Evolutionary conservation across 495 filamentous ascomycete species (phyloP), one percentile per base, ranked within the genome.

Genomic region (Penicillium flavigenum): DNA sequence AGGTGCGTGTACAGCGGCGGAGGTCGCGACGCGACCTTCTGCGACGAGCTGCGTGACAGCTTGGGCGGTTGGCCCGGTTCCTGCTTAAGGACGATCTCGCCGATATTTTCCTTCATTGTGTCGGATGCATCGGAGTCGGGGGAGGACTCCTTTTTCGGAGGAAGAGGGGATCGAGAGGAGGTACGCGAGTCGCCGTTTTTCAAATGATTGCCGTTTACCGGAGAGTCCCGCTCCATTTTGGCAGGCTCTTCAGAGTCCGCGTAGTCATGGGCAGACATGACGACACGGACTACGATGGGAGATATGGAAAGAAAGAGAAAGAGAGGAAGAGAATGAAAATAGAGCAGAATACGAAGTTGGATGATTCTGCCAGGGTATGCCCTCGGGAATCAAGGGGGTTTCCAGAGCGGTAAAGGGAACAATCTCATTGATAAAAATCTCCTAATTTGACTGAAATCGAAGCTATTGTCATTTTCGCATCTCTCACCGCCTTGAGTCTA

Each of bases 51-150:
- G 48, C 90, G 87, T 43, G 86, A 79, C 43, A 91, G 76, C 71
- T 92, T 95, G 17, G 85, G 85, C 19, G 83, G 80, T 61, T 89
- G 82, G 26, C 84, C 86, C 14, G 83, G 80, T 71, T 88, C 85
- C 66, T 83, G 72, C 70, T 86, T 88, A 61, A 87, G 63, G 29
- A 77, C 78, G 36, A 88, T 81, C 41, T 83, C 83, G 41, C 58
- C 62, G 12, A 63, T 62, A 44, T 79, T 73, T n/a, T 59, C 60
- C 31, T 74, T 77, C 38, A 66, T 63, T 26, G 69, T 56, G 38
- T 53, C 53, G 39, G 39, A 31, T 47, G 47, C 44, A 9, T 54
- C 29, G 20, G 57, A 26, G 48, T 51, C 42, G 22, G 56, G 42
- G 51, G 55, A 47, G 36, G 48, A 6, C 32, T 60, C 60, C 16